Conservation (phyloP, 768 basidiomycete species). For the Russula foetens region DNA sequence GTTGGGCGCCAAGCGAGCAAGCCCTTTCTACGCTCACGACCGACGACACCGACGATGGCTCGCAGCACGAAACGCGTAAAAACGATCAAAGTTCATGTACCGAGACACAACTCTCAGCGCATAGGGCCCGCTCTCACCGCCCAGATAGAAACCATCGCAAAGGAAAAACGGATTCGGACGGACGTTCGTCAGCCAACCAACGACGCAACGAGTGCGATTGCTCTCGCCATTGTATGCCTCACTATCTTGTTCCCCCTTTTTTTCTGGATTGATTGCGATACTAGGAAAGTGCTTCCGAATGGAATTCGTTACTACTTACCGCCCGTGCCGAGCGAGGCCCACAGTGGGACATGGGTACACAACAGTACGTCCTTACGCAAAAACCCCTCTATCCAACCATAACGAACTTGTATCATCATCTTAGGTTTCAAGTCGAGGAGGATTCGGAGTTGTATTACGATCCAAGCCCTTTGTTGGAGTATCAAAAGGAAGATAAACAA, state of each 20-base stretch:
- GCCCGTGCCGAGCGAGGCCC: slow-evolving; percentile 78
- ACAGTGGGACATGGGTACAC: slow-evolving; percentile 83
- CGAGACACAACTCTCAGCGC: slow-evolving; percentile 66
- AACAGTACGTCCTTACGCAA: slow-evolving; percentile 48
- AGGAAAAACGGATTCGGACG: slow-evolving; percentile 38
- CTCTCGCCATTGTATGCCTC: slow-evolving; percentile 56
- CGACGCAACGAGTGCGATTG: slow-evolving; percentile 41
- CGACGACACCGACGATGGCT: slow-evolving; percentile 37
- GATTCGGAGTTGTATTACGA: slow-evolving; percentile 69
- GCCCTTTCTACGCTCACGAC: too few species aligned
- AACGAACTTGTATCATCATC: background rate
- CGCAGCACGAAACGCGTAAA: slow-evolving; percentile 45
- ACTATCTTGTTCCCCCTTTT: background rate
- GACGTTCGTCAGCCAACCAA: slow-evolving; percentile 57
- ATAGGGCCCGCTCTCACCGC: slow-evolving; percentile 55
- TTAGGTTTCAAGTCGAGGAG: slow-evolving; percentile 69
- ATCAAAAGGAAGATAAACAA: slow-evolving; percentile 24
- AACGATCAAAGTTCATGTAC: slow-evolving; percentile 55
- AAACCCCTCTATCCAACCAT: background rate
- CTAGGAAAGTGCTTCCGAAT: slow-evolving; percentile 73
- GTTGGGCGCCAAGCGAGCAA: too few species aligned
- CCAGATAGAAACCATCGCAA: slow-evolving; percentile 51
- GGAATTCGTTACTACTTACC: slow-evolving; percentile 74
- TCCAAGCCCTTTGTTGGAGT: slow-evolving; percentile 34
- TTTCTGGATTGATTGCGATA: background rate